Percentiles rank a stretch among this genome's conserved stretches.
phyloP scores from a whole-genome alignment of 768 basidiomycete genomes.

The Leucocoprinus birnbaumii region DNA sequence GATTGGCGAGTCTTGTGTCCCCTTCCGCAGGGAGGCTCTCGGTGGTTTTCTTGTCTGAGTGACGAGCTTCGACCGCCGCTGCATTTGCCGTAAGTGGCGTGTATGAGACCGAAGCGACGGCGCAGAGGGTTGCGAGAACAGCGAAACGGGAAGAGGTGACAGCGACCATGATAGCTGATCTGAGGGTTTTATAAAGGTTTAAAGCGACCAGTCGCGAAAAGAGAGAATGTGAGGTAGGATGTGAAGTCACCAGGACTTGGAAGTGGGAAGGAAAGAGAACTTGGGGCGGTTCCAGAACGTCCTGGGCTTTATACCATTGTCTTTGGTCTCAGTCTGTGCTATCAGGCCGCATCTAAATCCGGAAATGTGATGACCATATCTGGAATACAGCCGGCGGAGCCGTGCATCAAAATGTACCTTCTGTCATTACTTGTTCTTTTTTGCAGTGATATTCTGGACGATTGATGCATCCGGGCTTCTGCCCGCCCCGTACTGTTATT shows the following conservation, averaged over 20 bases:
- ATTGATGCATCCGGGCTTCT: no score
- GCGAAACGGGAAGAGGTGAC: conserved; percentile 1
- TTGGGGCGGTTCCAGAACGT: not conserved
- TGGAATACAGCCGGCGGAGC: no score
- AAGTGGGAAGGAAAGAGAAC: not conserved
- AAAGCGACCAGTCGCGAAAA: not conserved
- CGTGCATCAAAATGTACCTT: no score
- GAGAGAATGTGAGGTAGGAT: conserved; percentile 7
- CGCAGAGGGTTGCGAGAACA: conserved; percentile 2
- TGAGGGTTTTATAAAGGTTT: not conserved
- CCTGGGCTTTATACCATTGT: not conserved
- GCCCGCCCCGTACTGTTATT: no score
- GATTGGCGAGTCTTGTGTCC: not conserved
- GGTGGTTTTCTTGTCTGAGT: not conserved
- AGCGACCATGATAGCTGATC: conserved; percentile 6
- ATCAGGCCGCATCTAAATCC: not conserved
- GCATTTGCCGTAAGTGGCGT: not conserved
- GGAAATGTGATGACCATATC: not conserved
- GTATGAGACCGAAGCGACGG: not conserved
- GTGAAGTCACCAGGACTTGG: conserved; percentile 8
- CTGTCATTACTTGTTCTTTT: no score
- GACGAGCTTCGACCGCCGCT: not conserved
- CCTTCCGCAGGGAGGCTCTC: not conserved
- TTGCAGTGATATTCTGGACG: no score
- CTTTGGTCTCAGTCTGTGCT: conserved; percentile 4